Conservation (phyloP, 163 green algal genomes). For the Picocystis sp. region DNA sequence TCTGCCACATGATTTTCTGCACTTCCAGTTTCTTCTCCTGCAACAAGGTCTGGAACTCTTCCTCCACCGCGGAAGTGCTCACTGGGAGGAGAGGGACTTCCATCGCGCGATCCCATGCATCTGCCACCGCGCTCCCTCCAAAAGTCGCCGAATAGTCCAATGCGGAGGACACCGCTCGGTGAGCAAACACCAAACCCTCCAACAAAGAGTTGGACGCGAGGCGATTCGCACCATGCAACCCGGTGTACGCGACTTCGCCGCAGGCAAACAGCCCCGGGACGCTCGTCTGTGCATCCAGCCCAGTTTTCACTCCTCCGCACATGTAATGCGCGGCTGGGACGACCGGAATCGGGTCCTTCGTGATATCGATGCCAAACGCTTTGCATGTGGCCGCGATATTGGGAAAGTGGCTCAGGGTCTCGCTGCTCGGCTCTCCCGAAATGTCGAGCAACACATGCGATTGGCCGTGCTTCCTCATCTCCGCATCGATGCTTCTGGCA, state of each 20-base stretch:
- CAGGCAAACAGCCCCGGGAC: conserved; percentile 79
- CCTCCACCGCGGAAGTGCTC: neutral
- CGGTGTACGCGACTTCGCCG: conserved; percentile 83
- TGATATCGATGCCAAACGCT: conserved; percentile 54
- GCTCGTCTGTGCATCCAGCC: conserved; percentile 52
- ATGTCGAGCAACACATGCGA: conserved; percentile 3
- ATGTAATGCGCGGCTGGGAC: conserved; percentile 93
- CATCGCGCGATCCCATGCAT: neutral
- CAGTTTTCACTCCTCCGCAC: conserved; percentile 79
- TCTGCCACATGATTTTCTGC: conserved; percentile 13
- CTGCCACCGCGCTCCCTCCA: conserved; percentile 28
- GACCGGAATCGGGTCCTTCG: conserved; percentile 77
- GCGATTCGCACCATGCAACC: conserved; percentile 92
- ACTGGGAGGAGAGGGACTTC: neutral
- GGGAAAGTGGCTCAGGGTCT: conserved; percentile 69
- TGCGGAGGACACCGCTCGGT: conserved; percentile 27
- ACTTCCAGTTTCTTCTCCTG: conserved; percentile 5
- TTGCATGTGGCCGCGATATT: conserved; percentile 67
- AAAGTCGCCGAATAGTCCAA: conserved; percentile 48
- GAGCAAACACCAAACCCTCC: conserved; percentile 87
- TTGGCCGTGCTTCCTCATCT: conserved; percentile 5
- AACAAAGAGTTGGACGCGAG: conserved; percentile 91
- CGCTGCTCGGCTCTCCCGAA: neutral
- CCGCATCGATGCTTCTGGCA: conserved; percentile 28
- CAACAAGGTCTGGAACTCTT: neutral